A percentile compares a stretch with the other conserved stretches of the same genome.
These are phyloP conservation scores for Wickerhamiella alocasiicola DNA, from an alignment of 805 yeast species.

Conservation along the genomic window DNA sequence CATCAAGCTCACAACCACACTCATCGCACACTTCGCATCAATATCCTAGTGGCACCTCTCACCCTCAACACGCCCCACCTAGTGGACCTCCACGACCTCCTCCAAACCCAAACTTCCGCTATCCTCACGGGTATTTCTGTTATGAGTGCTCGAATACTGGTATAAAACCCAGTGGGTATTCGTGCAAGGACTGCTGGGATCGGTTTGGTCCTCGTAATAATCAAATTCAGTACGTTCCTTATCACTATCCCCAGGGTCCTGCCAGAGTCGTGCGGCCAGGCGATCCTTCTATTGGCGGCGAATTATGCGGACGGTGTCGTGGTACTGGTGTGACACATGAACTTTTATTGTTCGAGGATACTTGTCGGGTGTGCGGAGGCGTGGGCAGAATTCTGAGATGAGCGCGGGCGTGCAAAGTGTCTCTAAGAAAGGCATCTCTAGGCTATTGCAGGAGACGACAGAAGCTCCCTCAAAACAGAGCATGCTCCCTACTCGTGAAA, in stretches of 20 bases:
- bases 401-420: no score
- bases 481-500: no score
- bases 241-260: conserved; percentile 1
- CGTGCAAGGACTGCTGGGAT: conserved; percentile 11
- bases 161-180: conserved; percentile 4
- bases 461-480: no score
- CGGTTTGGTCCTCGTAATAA: conserved; percentile 9
- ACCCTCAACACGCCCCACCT: background rate
- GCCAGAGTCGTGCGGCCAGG: conserved; percentile 7
- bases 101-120: background rate
- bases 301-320: conserved; percentile 8
- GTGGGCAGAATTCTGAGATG: background rate
- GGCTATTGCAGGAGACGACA: no score
- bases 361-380: conserved; percentile 9
- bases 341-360: conserved; percentile 6
- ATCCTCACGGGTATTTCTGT: conserved; percentile 4
- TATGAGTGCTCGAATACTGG: conserved; percentile 4
- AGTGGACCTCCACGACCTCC: conserved; percentile 2
- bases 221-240: background rate
- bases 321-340: conserved; percentile 8
- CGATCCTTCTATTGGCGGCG: conserved; percentile 7
- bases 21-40: background rate
- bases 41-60: background rate
- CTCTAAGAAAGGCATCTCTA: no score
- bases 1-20: background rate